Evolutionary conservation across 768 basidiomycete species (phyloP), one percentile per base, ranked within the genome.

Genomic region (Cubamyces sp.): DNA sequence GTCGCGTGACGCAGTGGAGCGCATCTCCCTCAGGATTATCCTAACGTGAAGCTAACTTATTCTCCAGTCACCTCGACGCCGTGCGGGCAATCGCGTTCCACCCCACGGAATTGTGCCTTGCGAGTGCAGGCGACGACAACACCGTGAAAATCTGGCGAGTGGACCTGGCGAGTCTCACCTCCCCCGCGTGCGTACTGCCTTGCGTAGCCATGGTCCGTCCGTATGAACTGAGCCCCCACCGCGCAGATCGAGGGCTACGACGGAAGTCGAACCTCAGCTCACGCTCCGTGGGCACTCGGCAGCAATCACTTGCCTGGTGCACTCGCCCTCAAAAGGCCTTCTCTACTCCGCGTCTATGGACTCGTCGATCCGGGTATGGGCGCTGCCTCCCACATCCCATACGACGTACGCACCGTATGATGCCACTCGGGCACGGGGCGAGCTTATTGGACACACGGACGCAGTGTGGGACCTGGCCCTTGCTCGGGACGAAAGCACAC

Each of bases 141-240:
- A 95, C 94, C 7, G 88, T 98, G 57, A 99, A 99, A 75, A 84
- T 98, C 54, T 99, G 97, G 97, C 84, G 92, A 59, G 84, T 94
- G 78, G 92, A 96, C 66, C 83, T 90, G 16, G 78, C 86, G 42
- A 81, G 84, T 67, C 78, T 95, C 61, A 82, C 92, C 30, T 89
- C 90, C 45, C 86, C 87, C 58, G 83, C 83, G 93, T 95, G 77
- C 73, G 92, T 85, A 45, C 54, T 63, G 41, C 54, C 57, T 69
- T 61, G 48, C 37, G 49, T 57, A 61, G 37, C 54, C 40, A 62
- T 50, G 3, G 6, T 9, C 52, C 37, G 34, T 49, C 53, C 18
- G 45, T 64, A 25, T 52, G 23, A n/a, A 50, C 62, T 68, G 51
- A 68, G 51, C 43, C 39, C 54, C 61, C 51, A 34, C 34, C 34